These are phyloP conservation scores for Saposhnikovia divaricata DNA, from an alignment of 129 eudicot species.

Conservation along the genomic window DNA sequence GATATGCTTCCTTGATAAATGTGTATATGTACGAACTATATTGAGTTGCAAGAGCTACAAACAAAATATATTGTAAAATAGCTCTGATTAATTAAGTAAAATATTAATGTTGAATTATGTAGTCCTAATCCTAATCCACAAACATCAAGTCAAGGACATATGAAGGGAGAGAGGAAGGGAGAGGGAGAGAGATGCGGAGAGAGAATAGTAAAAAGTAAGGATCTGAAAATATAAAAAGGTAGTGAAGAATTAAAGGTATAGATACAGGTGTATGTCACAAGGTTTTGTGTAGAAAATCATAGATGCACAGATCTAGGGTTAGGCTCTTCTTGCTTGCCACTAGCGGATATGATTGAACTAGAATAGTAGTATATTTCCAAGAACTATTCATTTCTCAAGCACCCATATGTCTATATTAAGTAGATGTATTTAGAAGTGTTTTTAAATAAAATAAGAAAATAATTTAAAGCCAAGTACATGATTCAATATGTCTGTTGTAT, in stretches of 20 bases:
- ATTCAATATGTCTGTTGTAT: background rate
- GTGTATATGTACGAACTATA: background rate
- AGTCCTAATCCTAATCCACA: slow-evolving; percentile 4
- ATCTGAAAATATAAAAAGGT: background rate
- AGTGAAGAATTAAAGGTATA: background rate
- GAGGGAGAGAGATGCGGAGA: background rate
- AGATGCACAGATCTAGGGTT: slow-evolving; percentile 5
- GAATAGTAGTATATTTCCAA: slow-evolving; percentile 7
- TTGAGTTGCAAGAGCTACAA: background rate
- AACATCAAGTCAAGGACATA: slow-evolving; percentile 4
- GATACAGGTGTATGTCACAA: slow-evolving; percentile 14
- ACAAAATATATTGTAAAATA: background rate
- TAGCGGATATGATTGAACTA: slow-evolving; percentile 5
- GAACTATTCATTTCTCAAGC: background rate
- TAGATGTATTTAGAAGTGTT: too few species aligned
- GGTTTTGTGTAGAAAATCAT: slow-evolving; percentile 7
- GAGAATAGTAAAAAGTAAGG: background rate
- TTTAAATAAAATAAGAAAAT: too few species aligned
- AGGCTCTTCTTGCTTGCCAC: slow-evolving; percentile 25
- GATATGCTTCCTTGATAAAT: background rate
- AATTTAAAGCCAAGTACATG: background rate
- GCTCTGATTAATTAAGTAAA: background rate
- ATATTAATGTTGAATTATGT: background rate
- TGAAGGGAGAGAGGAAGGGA: background rate
- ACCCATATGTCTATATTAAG: too few species aligned